phyloP scores from a whole-genome alignment of 768 basidiomycete genomes.

The Lentinula aciculospora region DNA sequence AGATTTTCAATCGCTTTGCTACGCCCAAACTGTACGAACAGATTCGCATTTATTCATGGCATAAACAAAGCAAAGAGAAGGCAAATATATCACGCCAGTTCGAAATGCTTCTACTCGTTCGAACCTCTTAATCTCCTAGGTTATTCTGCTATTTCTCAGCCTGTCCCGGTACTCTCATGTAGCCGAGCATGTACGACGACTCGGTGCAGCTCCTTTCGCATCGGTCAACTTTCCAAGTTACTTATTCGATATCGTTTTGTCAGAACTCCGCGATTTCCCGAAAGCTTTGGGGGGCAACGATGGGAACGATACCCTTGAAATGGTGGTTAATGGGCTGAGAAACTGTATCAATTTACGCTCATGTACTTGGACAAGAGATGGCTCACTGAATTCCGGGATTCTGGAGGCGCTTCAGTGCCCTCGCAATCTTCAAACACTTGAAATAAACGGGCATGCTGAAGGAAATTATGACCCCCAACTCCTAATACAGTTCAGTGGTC shows the following conservation, averaged over 20 bases:
- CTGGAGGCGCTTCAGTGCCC: slow-evolving; percentile 40
- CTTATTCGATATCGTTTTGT: neutral
- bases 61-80: slow-evolving; percentile 57
- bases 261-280: slow-evolving; percentile 74
- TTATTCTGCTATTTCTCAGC: slow-evolving; percentile 55
- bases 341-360: slow-evolving; percentile 58
- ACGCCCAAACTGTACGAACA: slow-evolving; percentile 49
- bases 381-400: slow-evolving; percentile 57
- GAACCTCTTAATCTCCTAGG: slow-evolving; percentile 28
- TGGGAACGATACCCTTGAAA: slow-evolving; percentile 27
- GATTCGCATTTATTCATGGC: slow-evolving; percentile 66
- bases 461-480: slow-evolving; percentile 46
- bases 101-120: neutral
- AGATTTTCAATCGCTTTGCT: slow-evolving; percentile 46
- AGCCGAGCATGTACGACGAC: slow-evolving; percentile 47
- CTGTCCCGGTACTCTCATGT: slow-evolving; percentile 49
- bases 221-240: neutral
- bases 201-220: slow-evolving; percentile 40
- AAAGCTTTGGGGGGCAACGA: slow-evolving; percentile 32
- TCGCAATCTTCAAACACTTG: slow-evolving; percentile 47
- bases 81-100: slow-evolving; percentile 24
- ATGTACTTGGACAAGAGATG: slow-evolving; percentile 80
- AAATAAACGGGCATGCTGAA: slow-evolving; percentile 65
- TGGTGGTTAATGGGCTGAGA: slow-evolving; percentile 43
- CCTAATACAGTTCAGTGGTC: slow-evolving; percentile 42